These are phyloP conservation scores for Candida suzukii DNA, from an alignment of 805 yeast species.

Conservation along the genomic window DNA sequence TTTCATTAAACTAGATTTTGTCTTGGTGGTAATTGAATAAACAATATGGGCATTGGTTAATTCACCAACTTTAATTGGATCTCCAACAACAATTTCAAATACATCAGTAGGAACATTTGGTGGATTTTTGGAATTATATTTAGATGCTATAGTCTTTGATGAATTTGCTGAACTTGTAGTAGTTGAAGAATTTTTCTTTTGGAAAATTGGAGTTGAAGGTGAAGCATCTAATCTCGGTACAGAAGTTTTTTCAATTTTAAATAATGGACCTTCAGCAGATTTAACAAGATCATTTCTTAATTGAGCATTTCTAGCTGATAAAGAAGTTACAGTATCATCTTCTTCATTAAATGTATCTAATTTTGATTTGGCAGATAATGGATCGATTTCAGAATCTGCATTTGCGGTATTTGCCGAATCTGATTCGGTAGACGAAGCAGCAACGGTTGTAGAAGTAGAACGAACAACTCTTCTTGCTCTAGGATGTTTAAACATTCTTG, in stretches of 20 bases:
- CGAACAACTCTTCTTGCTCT: slow-evolving; percentile 31
- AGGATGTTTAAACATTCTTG: slow-evolving; percentile 40
- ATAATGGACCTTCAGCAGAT: slow-evolving; percentile 49
- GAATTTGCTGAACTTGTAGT: slow-evolving; percentile 1
- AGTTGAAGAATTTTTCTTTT: background rate
- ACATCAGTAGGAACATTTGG: slow-evolving; percentile 17
- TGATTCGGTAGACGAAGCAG: background rate
- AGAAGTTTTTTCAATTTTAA: slow-evolving; percentile 29
- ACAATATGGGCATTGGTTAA: slow-evolving; percentile 83
- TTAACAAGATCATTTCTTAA: slow-evolving; percentile 6
- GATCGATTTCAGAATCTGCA: slow-evolving; percentile 15
- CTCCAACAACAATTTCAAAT: slow-evolving; percentile 71
- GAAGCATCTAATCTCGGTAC: background rate
- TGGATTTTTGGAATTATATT: background rate
- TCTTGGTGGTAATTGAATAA: slow-evolving; percentile 64
- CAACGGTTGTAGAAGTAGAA: background rate
- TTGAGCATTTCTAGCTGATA: background rate
- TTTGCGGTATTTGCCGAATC: slow-evolving; percentile 1
- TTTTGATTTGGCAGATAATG: slow-evolving; percentile 8
- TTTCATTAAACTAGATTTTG: slow-evolving; percentile 34
- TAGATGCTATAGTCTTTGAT: background rate
- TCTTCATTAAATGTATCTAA: background rate
- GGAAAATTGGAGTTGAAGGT: slow-evolving; percentile 3
- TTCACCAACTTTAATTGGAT: slow-evolving; percentile 90
- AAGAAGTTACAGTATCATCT: background rate